Evolutionary conservation across 805 yeast species (phyloP).

Genomic region (Metschnikowia sp.): DNA sequence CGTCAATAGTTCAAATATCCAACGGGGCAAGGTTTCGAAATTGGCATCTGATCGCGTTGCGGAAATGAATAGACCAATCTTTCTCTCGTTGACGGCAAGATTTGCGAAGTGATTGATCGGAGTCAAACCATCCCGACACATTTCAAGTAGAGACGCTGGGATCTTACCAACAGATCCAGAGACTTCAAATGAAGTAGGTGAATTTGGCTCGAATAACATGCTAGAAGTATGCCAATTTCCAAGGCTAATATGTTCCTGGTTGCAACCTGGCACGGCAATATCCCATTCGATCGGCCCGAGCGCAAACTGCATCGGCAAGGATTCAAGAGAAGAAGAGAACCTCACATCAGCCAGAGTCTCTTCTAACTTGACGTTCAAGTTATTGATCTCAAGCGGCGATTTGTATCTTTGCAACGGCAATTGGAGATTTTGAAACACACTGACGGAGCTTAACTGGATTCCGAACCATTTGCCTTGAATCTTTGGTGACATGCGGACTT

Average conservation of each 20-base stretch:
- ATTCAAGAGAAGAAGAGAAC: background rate
- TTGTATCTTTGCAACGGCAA: background rate
- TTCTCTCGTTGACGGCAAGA: constrained; percentile 14
- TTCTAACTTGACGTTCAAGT: background rate
- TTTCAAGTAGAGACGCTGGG: constrained; percentile 17
- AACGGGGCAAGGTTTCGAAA: constrained; percentile 19
- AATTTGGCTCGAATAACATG: constrained; percentile 15
- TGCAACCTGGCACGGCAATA: constrained; percentile 26
- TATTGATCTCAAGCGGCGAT: background rate
- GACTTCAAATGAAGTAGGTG: constrained; percentile 16
- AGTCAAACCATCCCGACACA: constrained; percentile 21
- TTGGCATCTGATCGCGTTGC: constrained; percentile 12
- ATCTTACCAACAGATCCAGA: constrained; percentile 21
- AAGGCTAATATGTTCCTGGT: constrained; percentile 15
- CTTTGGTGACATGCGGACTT: constrained; percentile 20
- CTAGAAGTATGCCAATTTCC: constrained; percentile 24
- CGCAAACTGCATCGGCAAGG: constrained; percentile 7
- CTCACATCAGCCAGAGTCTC: background rate
- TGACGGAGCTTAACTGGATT: constrained; percentile 15
- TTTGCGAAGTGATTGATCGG: constrained; percentile 22
- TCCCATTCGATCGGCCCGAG: constrained; percentile 27
- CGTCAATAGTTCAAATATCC: constrained; percentile 23
- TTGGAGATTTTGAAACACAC: constrained; percentile 12
- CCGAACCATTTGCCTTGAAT: constrained; percentile 18
- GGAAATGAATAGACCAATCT: constrained; percentile 16